phyloP scores from a whole-genome alignment of 495 filamentous ascomycete genomes.

The Aspergillus campestris region DNA sequence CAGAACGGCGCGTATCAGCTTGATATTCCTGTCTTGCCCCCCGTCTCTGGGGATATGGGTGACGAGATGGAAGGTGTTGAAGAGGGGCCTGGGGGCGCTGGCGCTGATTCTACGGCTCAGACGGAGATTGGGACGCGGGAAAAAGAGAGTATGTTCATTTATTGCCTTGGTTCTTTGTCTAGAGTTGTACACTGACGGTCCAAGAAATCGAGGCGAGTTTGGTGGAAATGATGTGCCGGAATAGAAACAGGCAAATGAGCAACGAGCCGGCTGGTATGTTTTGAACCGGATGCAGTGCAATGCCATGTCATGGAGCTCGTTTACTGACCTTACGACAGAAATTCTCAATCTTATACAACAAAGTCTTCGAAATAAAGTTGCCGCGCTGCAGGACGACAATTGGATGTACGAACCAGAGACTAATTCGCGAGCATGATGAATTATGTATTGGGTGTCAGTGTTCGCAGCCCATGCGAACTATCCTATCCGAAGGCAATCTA shows the following conservation, averaged over 20 bases:
- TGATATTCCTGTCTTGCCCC: constrained; percentile 53
- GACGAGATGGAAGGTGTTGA: constrained; percentile 42
- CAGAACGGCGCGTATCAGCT: constrained; percentile 66
- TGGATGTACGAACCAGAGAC: constrained; percentile 86
- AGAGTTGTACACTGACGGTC: neutral
- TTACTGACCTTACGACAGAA: constrained; percentile 41
- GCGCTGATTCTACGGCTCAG: constrained; percentile 12
- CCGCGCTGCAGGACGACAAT: constrained; percentile 69
- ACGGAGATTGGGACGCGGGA: constrained; percentile 29
- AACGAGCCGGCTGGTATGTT: constrained; percentile 60
- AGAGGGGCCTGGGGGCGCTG: constrained; percentile 18
- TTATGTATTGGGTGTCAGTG: neutral
- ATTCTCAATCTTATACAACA: constrained; percentile 61
- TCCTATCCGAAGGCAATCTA: neutral
- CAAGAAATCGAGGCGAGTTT: constrained; percentile 42
- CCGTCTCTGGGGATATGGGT: constrained; percentile 42
- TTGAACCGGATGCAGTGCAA: neutral
- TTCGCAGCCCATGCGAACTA: constrained; percentile 1
- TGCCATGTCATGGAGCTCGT: neutral
- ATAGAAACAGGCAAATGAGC: constrained; percentile 51
- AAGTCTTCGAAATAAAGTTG: constrained; percentile 63
- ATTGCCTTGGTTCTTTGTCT: neutral
- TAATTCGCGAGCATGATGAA: constrained; percentile 19
- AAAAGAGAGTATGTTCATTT: constrained; percentile 37
- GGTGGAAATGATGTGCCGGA: constrained; percentile 46